Evolutionary conservation across 2,329 filamentous ascomycete genomes (phyloP).

Genomic region (Hansfordia pulvinata): DNA sequence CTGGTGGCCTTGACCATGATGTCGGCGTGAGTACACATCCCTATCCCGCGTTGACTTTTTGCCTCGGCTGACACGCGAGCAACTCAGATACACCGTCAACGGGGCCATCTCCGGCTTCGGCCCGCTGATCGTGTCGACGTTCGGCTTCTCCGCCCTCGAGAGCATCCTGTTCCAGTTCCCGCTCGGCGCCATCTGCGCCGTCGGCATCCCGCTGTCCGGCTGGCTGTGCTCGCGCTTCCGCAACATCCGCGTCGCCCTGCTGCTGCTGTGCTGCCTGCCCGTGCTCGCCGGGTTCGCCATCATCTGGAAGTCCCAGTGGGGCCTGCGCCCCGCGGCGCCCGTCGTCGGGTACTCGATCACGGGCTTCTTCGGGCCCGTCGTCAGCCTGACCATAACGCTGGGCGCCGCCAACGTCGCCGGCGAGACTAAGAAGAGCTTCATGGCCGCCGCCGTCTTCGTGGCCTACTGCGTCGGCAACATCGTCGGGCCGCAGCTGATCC

Average conservation of each 20-base stretch:
- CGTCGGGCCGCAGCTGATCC: constrained; percentile 58
- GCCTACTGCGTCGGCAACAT: constrained; percentile 69
- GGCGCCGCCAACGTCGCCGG: constrained; percentile 58
- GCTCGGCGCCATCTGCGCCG: constrained; percentile 52
- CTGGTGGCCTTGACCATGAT: constrained; percentile 56
- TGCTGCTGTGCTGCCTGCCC: constrained; percentile 54
- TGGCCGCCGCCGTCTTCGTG: constrained; percentile 61
- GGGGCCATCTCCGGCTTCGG: constrained; percentile 60
- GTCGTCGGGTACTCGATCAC: constrained; percentile 61
- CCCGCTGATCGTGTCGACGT: constrained; percentile 58
- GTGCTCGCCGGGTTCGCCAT: constrained; percentile 62
- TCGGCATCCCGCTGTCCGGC: constrained; percentile 53
- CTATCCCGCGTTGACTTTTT: not conserved
- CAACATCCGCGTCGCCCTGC: constrained; percentile 51
- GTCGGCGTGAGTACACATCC: constrained; percentile 30
- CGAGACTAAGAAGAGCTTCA: constrained; percentile 66
- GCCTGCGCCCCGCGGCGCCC: constrained; percentile 48
- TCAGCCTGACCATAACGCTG: constrained; percentile 39
- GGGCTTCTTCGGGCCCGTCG: constrained; percentile 59
- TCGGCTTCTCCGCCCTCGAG: constrained; percentile 49
- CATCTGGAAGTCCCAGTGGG: constrained; percentile 60
- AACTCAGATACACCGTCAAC: constrained; percentile 61
- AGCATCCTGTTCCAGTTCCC: constrained; percentile 66
- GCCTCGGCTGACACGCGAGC: not conserved
- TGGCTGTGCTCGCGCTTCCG: constrained; percentile 45